Base-by-base conservation (phyloP, 2,329 filamentous ascomycete species). In the Emericellopsis atlantica region DNA sequence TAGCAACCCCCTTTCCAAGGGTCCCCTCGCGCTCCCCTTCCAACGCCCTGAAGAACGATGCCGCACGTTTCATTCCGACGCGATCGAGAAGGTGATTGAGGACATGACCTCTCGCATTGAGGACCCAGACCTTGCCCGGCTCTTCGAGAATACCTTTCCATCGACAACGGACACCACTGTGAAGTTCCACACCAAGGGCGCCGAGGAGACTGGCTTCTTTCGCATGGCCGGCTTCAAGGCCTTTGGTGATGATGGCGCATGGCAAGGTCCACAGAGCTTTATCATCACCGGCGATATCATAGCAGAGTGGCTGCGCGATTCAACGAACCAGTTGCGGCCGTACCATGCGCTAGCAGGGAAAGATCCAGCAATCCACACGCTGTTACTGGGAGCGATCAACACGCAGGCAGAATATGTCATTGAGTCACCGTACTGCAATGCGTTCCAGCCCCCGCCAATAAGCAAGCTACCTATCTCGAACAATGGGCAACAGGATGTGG, bases 401-500 rank as follows among this genome's bases (percentile, higher is more conserved):
- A 96, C 92, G 0, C 92, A 98, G 62, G 75, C 85, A 14, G 90
- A 96, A 59, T 96, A 88, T 54, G 85, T 98, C 34, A 95, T 96
- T 46, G 78, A 86, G 53, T 88, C 84, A 1, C 92, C 92, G 0
- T 98, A 96, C 65, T 98, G 92, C 71, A 96, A 98, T 59, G 92
- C 92, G 15, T 98, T 96, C 61, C 92, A 98, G 58, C 90, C 92
- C 5, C 92, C 92, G 1, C 81, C 85, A 3, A 85, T 88, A 6
- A 89, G 86, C 47, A 76, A 81, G 14, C 69, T 96, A 1, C 63
- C 70, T 4, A 67, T 81, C 6, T 81, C 79, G 14, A 72, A 75
- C 51, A 95, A 90, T 53, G 85, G 85, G 4, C 85, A 95, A 56
- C 74, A 81, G 16, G 92, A 98, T 54, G 62, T 57, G 8, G 92